A percentile compares a stretch with the other conserved stretches of the same genome.
These are phyloP conservation scores for Cucurbita ficifolia DNA, from an alignment of 306 rosid species.

Conservation along the genomic window DNA sequence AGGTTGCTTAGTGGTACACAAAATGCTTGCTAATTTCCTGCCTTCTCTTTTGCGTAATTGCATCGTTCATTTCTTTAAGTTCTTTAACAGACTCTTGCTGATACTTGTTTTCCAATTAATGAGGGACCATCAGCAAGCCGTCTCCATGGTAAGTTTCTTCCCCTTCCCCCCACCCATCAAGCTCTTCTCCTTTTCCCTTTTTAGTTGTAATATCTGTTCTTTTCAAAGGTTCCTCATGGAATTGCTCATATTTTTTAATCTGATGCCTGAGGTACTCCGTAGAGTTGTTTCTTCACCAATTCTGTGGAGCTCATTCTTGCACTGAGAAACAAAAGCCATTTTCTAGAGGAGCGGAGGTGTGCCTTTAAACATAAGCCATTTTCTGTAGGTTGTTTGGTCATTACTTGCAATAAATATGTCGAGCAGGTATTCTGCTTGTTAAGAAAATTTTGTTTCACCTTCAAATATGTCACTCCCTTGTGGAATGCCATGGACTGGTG, in stretches of 20 bases:
- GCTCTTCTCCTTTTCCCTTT: not conserved
- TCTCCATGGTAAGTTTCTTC: conserved; percentile 49
- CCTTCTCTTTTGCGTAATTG: not conserved
- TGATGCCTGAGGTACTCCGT: conserved; percentile 12
- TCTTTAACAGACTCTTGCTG: conserved; percentile 57
- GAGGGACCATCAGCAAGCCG: conserved; percentile 63
- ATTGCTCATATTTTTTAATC: not conserved
- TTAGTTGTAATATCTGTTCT: not conserved
- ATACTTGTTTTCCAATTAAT: conserved; percentile 57
- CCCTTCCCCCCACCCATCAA: not conserved
- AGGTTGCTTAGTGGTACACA: conserved; percentile 45
- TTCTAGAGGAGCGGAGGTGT: conserved; percentile 79
- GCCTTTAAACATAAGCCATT: conserved; percentile 8
- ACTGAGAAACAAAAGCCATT: conserved; percentile 66
- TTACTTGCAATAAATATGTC: not conserved
- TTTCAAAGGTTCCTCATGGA: conserved; percentile 1
- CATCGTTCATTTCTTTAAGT: not conserved
- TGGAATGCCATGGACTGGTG: not conserved
- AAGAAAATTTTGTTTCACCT: conserved; percentile 5
- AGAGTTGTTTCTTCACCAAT: conserved; percentile 89
- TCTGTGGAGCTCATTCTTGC: conserved; percentile 87
- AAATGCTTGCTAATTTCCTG: not conserved
- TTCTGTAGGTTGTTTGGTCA: not conserved
- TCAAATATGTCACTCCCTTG: conserved; percentile 3
- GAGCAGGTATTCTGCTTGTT: not conserved